Conservation (phyloP, 768 basidiomycete genomes). For the Mycena filopes region DNA sequence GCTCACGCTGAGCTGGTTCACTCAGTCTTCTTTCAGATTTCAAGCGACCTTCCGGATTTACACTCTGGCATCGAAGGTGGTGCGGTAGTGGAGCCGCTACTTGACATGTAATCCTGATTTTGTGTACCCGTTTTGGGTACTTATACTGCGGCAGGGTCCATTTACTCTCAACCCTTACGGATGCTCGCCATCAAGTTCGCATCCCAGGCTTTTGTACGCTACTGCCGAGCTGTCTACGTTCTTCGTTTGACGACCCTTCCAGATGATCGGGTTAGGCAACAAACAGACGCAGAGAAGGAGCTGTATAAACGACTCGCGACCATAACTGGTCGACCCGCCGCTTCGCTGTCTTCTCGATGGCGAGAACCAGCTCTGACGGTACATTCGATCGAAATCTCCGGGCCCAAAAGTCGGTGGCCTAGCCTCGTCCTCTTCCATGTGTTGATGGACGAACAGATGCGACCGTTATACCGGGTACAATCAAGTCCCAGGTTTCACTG, state of each 20-base stretch:
- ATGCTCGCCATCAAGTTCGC: constrained; percentile 65
- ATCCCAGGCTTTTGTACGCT: constrained; percentile 88
- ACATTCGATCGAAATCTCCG: constrained; percentile 86
- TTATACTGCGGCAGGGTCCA: constrained; percentile 66
- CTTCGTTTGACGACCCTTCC: not conserved
- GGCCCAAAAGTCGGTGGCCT: constrained; percentile 71
- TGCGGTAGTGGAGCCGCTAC: constrained; percentile 87
- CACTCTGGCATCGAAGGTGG: constrained; percentile 98
- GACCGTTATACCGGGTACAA: constrained; percentile 89
- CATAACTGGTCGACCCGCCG: constrained; percentile 73
- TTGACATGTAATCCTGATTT: constrained; percentile 75
- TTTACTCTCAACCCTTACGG: constrained; percentile 76
- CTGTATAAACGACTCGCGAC: constrained; percentile 76
- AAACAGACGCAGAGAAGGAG: constrained; percentile 72
- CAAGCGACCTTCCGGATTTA: constrained; percentile 78
- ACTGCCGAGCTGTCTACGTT: not conserved
- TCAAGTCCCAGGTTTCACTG: constrained; percentile 87
- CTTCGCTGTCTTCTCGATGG: constrained; percentile 83
- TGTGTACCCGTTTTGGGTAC: not conserved
- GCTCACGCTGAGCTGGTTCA: not conserved
- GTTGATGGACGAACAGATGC: constrained; percentile 58
- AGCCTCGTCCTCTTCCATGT: not conserved
- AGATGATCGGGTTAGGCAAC: constrained; percentile 83
- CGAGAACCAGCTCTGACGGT: constrained; percentile 91
- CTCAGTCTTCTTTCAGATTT: constrained; percentile 59